Evolutionary conservation across 2,329 filamentous ascomycete genomes (phyloP), one percentile per base, ranked within the genome.

Genomic region (Berkeleyomyces rouxiae): DNA sequence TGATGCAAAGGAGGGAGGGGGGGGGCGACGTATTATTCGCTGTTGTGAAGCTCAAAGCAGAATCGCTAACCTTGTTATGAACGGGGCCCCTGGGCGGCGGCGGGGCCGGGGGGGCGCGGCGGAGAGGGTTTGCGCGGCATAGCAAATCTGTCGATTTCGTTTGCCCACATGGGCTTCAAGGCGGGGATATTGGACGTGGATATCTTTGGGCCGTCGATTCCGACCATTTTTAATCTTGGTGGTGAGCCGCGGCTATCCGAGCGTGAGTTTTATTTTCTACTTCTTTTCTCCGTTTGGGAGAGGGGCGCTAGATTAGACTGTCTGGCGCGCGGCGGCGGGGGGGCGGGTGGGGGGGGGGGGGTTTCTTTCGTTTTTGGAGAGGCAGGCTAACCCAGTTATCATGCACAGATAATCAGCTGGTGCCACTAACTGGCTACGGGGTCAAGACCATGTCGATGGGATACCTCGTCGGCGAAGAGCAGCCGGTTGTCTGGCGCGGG

Each of bases 391-490:
- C 61, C 59, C 49, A 63, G 57, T 47, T 57, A 43, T 37, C 42
- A 53, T 40, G 16, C 5, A n/a, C 66, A 88, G 83, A 87, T 68
- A 90, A 91, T 69, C 85, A 90, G 69, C 80, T 99, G 3, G 70
- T 97, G 1, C 93, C 93, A 0, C 75, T 99, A 33, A 90, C 88
- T 31, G 96, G 95, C 71, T 97, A 97, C 76, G 93, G 93, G 47
- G 81, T 99, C 63, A 95, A 95, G 74, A 95, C 90, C 62, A 99
- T 99, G 93, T 96, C 91, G 0, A 97, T 99, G 88, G 93, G 93
- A 59, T 97, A 96, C 67, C 80, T 99, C 0, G 84, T 96, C 1
- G 82, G 82, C 23, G 85, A 90, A 67, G 80, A 84, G 9, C 87
- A 88, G 4, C 89, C 91, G 0, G 87, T 99, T 13, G 91, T 93